Base-by-base conservation (phyloP, 768 basidiomycete genomes). In the Phlebiopsis gigantea region DNA sequence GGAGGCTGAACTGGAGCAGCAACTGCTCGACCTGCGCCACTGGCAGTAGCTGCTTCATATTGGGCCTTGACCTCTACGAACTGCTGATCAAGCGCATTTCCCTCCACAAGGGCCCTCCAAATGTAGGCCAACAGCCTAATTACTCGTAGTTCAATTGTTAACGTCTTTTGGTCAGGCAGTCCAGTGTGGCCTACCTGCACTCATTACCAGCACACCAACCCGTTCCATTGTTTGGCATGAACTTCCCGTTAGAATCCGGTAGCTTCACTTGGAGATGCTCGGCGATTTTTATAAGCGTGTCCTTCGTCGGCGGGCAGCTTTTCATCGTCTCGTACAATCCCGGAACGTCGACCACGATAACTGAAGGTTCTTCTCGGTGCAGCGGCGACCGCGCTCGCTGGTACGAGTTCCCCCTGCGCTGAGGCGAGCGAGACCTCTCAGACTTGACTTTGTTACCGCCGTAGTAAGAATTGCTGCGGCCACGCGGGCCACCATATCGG, bases 151-250 rank as follows among this genome's bases (percentile, higher is more conserved):
- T 53, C 42, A 56, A 15, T 46, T 12, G 21, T 22, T 26, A 22
- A 2, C 24, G 34, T 21, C 26, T 5, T n/a, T 7, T 31, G 5
- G 2, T 15, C 4, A 21, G 19, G 7, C 34, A 4, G 45, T 47
- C 21, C 12, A 26, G 5, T 4, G n/a, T n/a, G 2, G 3, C 62
- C 10, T 41, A 64, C 67, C 63, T 61, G 63, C 65, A 66, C 53
- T 68, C 67, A 44, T 56, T 65, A 5, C 67, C 67, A 15, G 65
- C 67, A 41, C 65, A 68, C 62, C 61, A 64, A 19, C 50, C 56
- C 5, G 46, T 46, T 2, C 53, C 56, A 25, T 56, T 29, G 6
- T 55, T 59, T 47, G 19, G 19, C 2, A 29, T 4, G n/a, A 17
- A n/a, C 19, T 24, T 22, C 14, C 14, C 46, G 46, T 17, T 26